A percentile compares a stretch with the other conserved stretches of the same genome.
These are phyloP conservation scores for Ophiostoma quercus DNA, from an alignment of 2,329 filamentous ascomycete species.

Conservation along the genomic window DNA sequence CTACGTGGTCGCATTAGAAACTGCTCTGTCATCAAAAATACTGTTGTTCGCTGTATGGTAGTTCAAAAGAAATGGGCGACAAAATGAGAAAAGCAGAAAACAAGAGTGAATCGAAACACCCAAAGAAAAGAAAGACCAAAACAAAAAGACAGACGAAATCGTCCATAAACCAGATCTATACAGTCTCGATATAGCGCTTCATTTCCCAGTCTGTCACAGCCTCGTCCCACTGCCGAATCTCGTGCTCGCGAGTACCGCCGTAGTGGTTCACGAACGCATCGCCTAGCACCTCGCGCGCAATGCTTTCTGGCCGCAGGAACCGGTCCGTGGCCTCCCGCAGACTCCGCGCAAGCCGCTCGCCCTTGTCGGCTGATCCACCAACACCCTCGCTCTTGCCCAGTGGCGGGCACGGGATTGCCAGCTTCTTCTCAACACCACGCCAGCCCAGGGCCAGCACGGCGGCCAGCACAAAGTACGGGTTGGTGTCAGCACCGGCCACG, in stretches of 20 bases:
- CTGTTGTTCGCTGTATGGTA: not conserved
- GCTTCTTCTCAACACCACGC: slow-evolving; percentile 87
- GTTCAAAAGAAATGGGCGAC: not conserved
- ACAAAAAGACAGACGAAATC: not conserved
- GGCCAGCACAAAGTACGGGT: slow-evolving; percentile 79
- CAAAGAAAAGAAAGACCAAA: not conserved
- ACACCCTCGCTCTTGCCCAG: slow-evolving; percentile 80
- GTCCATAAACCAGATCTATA: slow-evolving; percentile 32
- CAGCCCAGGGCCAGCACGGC: slow-evolving; percentile 84
- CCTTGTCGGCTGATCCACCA: slow-evolving; percentile 64
- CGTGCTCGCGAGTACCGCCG: slow-evolving; percentile 86
- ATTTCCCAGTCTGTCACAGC: slow-evolving; percentile 95
- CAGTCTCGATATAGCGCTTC: slow-evolving; percentile 73
- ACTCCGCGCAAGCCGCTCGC: slow-evolving; percentile 73
- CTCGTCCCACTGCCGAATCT: slow-evolving; percentile 86
- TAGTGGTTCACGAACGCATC: slow-evolving; percentile 96
- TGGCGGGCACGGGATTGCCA: slow-evolving; percentile 75
- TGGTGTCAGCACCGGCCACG: slow-evolving; percentile 89
- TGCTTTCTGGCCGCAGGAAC: slow-evolving; percentile 71
- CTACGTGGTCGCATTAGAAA: too few relatives aligned
- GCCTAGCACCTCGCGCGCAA: slow-evolving; percentile 90
- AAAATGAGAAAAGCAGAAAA: not conserved
- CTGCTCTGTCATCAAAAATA: not conserved
- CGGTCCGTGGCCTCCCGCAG: slow-evolving; percentile 76
- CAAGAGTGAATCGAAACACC: not conserved